These are phyloP conservation scores for Golovinomyces cichoracearum DNA, from an alignment of 2,329 filamentous ascomycete species.

Conservation along the genomic window DNA sequence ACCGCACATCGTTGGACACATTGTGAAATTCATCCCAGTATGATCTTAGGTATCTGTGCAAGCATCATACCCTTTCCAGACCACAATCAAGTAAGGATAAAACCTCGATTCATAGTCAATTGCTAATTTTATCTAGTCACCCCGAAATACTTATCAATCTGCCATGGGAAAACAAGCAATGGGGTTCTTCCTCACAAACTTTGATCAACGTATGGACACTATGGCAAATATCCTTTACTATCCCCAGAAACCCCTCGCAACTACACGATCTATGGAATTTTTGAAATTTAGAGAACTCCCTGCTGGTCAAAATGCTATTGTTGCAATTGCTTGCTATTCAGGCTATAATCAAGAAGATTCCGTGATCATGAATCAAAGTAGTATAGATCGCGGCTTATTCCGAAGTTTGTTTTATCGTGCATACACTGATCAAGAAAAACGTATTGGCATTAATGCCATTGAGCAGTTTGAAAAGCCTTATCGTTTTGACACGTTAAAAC, in stretches of 20 bases:
- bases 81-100: constrained; percentile 52
- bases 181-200: constrained; percentile 97
- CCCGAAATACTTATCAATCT: constrained; percentile 95
- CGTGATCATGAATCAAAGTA: constrained; percentile 99
- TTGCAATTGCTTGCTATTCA: constrained; percentile 90
- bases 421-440: constrained; percentile 92
- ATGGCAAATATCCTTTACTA: constrained; percentile 99
- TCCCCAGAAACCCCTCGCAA: constrained; percentile 87
- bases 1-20: constrained; percentile 86
- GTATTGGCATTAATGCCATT: constrained; percentile 73
- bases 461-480: constrained; percentile 92
- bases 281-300: constrained; percentile 93
- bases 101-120: constrained; percentile 2
- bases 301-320: constrained; percentile 92
- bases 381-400: constrained; percentile 92
- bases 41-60: constrained; percentile 94
- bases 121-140: constrained; percentile 35
- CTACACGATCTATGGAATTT: constrained; percentile 94
- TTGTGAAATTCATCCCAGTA: constrained; percentile 96
- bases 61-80: constrained; percentile 99
- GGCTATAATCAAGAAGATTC: constrained; percentile 99
- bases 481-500: constrained; percentile 59
- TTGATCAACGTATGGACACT: constrained; percentile 89
- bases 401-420: constrained; percentile 92
- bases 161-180: constrained; percentile 99